Evolutionary conservation across 2,329 filamentous ascomycete genomes (phyloP), one percentile per base, ranked within the genome.

Genomic region (Nigrograna mackinnonii): DNA sequence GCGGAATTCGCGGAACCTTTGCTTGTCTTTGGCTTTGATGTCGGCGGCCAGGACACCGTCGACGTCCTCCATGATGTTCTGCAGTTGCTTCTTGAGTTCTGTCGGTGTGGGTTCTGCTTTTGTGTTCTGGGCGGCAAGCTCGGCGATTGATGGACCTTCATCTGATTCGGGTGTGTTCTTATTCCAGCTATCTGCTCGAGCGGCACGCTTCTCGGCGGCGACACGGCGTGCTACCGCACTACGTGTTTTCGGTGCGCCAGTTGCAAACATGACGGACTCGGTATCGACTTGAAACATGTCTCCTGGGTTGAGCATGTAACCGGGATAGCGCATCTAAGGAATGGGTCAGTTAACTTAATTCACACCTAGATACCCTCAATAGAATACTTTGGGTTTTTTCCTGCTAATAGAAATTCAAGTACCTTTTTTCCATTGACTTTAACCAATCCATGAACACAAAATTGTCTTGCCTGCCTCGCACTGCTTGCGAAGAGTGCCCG

Each of bases 381-480:
- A n/a, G n/a, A n/a, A n/a, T n/a, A n/a, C n/a, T n/a, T n/a, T n/a
- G n/a, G n/a, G n/a, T n/a, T n/a, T n/a, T n/a, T n/a, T n/a, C n/a
- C n/a, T 28, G 24, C n/a, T 28, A 28, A n/a, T 9, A 9, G 24
- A n/a, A 9, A n/a, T 28, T 28, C 24, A 28, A n/a, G 24, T 70
- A 95, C 91, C 83, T 91, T 91, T 73, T 95, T 91, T 50, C 94
- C 94, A 74, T 99, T 99, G 65, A 99, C 94, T 62, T 85, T 95
- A 49, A 99, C 94, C 46, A 84, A 84, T 20, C 94, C 94, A 70
- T 99, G 94, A 20, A 95, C 82, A 44, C 95, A 89, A 64, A 97
- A 95, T 58, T 97, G 92, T 55, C 92, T 84, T 12, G 95, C 95
- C 71, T 99, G 94, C 54, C 91, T 81, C 24, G 89, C 83, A 70